A percentile compares a stretch with the other conserved stretches of the same genome.
These are phyloP conservation scores for Neonothopanus nambi DNA, from an alignment of 1,284 basidiomycete genomes.

Conservation along the genomic window DNA sequence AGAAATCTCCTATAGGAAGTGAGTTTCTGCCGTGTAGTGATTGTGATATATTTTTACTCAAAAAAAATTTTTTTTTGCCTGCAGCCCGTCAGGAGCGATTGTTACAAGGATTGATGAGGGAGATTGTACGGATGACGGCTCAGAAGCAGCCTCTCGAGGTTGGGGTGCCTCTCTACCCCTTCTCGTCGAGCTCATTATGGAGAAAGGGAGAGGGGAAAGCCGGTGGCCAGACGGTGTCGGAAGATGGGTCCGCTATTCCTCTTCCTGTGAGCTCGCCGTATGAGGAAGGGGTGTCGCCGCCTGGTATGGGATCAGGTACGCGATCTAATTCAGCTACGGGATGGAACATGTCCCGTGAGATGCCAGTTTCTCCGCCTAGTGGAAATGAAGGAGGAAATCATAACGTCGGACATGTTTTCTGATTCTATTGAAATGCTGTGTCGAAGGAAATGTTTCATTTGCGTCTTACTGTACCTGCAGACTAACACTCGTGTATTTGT, in stretches of 20 bases:
- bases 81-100: constrained; percentile 76
- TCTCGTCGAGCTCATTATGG: constrained; percentile 69
- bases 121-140: constrained; percentile 78
- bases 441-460: no score
- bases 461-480: not conserved
- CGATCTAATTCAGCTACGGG: not conserved
- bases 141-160: constrained; percentile 77
- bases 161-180: constrained; percentile 75
- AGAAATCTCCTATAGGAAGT: constrained; percentile 81
- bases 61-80: constrained; percentile 17
- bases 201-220: constrained; percentile 39
- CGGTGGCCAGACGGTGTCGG: constrained; percentile 19
- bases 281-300: constrained; percentile 21
- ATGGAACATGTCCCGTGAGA: not conserved
- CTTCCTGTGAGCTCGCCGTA: constrained; percentile 38
- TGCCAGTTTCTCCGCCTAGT: not conserved
- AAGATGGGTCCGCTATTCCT: constrained; percentile 27
- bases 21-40: constrained; percentile 30
- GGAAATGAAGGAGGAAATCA: not conserved
- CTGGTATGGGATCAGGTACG: not conserved
- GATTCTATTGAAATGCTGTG: no score
- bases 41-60: constrained; percentile 11
- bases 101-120: constrained; percentile 79
- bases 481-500: not conserved
- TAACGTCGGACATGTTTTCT: no score